Base-by-base conservation (phyloP, 1,139 yeast species). In the Saccharomycopsis crataegensis region DNA sequence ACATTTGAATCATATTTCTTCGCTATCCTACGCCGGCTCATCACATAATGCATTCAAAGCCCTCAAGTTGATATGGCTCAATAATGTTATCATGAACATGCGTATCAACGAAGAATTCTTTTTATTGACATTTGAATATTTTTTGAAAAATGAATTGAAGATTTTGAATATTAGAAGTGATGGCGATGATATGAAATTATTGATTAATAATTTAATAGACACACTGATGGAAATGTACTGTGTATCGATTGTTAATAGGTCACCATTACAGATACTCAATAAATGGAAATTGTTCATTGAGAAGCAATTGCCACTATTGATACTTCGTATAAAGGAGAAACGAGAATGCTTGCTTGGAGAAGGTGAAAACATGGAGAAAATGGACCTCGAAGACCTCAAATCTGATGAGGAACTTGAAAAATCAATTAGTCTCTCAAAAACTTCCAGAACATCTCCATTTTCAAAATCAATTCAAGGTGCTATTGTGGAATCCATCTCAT, bases 271-370 rank as follows among this genome's bases (percentile, higher is more conserved):
- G 6, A 38, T 50, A 12, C 47, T 55, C 8, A 22, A 37, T 28
- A 43, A 48, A 28, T 55, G 56, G 56, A 53, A 52, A 31, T 46
- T 48, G 12, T 55, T 55, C 50, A 43, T 55, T 36, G 56, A 48
- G 17, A 52, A 48, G 32, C 56, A 55, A 17, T 44, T 55, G 16
- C 56, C 58, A 6, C 32, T 55, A 16, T 48, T 55, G 14, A 37
- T 55, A 28, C 43, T 55, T 28, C 22, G 52, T 16, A 22, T 53
- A 11, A 55, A 55, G 22, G 43, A 44, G 8, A 43, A 34, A 16
- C 46, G 52, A 14, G 57, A 54, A 17, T 28, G 33, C 8, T 12
- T 44, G n/a, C 46, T 53, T 43, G 17, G 46, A 22, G 47, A 40
- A 31, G 12, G 6, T 12, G 11, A 22, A 16, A 1, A 37, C 8